phyloP scores from a whole-genome alignment of 2,329 filamentous ascomycete genomes.

The Trichoderma cornu-damae region DNA sequence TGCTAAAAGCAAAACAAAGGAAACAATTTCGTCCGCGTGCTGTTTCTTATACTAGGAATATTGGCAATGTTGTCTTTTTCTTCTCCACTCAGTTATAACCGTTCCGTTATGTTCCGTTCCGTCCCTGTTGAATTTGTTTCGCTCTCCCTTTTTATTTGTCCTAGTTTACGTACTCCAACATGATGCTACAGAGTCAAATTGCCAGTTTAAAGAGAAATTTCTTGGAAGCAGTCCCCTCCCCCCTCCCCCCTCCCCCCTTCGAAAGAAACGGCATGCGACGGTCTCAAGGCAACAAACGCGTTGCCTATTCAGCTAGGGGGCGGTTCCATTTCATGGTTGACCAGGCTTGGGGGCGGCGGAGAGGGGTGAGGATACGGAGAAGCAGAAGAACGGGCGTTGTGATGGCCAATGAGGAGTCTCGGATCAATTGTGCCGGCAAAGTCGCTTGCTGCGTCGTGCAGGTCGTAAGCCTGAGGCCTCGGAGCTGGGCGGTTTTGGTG shows the following conservation, averaged over 20 bases:
- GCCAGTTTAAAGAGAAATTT: background rate
- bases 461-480: background rate
- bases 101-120: background rate
- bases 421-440: conserved; percentile 11
- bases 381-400: background rate
- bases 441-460: background rate
- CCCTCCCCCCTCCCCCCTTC: too few relatives aligned
- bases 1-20: background rate
- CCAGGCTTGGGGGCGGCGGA: background rate
- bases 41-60: background rate
- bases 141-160: too few relatives aligned
- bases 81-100: background rate
- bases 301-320: background rate
- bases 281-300: background rate
- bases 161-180: background rate
- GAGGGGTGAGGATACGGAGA: background rate
- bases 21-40: background rate
- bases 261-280: background rate
- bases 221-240: background rate
- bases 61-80: background rate
- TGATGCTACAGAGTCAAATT: background rate
- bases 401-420: background rate
- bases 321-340: background rate
- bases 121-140: too few relatives aligned
- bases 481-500: background rate